Conservation (phyloP, 2,329 filamentous ascomycete species). For the Microdochium trichocladiopsis region DNA sequence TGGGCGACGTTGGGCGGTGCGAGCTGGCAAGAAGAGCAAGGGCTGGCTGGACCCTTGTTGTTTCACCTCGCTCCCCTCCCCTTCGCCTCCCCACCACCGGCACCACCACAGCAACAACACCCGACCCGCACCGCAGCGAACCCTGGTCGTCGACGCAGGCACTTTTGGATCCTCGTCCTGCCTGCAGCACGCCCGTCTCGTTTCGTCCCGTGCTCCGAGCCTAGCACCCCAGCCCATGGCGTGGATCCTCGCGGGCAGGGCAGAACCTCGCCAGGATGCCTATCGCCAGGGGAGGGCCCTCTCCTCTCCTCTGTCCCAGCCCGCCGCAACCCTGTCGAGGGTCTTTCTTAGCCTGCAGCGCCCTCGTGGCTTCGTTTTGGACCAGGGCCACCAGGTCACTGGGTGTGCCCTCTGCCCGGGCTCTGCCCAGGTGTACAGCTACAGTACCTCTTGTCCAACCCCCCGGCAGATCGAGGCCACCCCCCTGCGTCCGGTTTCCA, state of each 20-base stretch:
- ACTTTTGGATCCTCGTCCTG: background rate
- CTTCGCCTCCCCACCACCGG: background rate
- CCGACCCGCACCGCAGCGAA: background rate
- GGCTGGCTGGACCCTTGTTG: background rate
- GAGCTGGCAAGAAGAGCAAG: no score
- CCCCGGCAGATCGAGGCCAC: background rate
- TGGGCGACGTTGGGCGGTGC: no score
- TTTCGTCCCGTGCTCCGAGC: constrained; percentile 1
- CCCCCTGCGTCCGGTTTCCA: background rate
- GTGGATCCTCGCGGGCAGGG: background rate
- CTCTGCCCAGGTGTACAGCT: no score
- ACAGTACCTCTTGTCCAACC: no score
- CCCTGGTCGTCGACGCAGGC: background rate
- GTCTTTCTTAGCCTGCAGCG: background rate
- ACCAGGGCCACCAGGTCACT: no score
- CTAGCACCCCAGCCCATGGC: background rate
- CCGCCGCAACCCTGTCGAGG: no score
- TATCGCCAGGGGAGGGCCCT: no score
- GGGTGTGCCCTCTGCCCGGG: no score
- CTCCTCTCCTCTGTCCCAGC: no score
- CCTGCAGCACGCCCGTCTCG: background rate
- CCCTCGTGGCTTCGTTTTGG: background rate
- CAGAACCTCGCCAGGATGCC: background rate
- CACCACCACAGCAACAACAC: background rate
- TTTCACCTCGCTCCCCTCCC: background rate